phyloP scores from a whole-genome alignment of 495 filamentous ascomycete species.

The Aspergillus ostianus region DNA sequence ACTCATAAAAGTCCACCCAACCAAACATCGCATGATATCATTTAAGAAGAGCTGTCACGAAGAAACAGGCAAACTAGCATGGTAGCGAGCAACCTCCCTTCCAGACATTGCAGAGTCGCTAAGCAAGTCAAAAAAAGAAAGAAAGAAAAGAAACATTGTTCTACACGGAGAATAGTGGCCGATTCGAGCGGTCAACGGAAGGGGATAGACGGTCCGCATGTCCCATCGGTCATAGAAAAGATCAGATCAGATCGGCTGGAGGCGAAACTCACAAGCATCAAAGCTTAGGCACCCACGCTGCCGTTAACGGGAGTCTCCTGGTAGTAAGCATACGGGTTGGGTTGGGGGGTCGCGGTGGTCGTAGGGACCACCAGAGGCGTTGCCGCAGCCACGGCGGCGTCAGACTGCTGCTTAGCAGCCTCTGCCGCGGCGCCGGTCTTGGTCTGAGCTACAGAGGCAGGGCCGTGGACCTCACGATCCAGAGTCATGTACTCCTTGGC shows the following conservation, averaged over 20 bases:
- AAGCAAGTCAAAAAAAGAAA: slow-evolving; percentile 22
- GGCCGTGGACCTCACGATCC: slow-evolving; percentile 83
- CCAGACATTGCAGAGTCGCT: slow-evolving; percentile 27
- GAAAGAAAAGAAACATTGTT: slow-evolving; percentile 11
- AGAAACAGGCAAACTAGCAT: slow-evolving; percentile 11
- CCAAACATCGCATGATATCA: slow-evolving; percentile 21
- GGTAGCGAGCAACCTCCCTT: slow-evolving; percentile 7
- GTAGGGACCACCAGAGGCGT: neutral
- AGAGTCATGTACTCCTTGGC: slow-evolving; percentile 84
- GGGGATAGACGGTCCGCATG: neutral
- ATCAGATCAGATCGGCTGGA: slow-evolving; percentile 8
- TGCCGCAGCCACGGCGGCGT: slow-evolving; percentile 10
- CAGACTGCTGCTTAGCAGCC: slow-evolving; percentile 13
- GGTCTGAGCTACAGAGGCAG: slow-evolving; percentile 36
- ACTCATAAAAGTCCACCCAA: slow-evolving; percentile 24
- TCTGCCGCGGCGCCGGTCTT: slow-evolving; percentile 33
- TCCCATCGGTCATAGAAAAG: neutral
- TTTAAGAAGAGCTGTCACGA: slow-evolving; percentile 14
- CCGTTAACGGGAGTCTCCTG: slow-evolving; percentile 40
- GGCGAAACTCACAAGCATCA: neutral
- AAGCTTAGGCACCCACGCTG: slow-evolving; percentile 14
- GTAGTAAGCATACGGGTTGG: slow-evolving; percentile 39
- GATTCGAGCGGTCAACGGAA: neutral
- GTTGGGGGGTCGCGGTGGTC: slow-evolving; percentile 21
- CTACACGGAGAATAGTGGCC: slow-evolving; percentile 2